Percentiles rank a stretch among this genome's conserved stretches.
Evolutionary conservation across 345 rosid genomes (phyloP).

Genomic region (Eucalyptus paniculata): DNA sequence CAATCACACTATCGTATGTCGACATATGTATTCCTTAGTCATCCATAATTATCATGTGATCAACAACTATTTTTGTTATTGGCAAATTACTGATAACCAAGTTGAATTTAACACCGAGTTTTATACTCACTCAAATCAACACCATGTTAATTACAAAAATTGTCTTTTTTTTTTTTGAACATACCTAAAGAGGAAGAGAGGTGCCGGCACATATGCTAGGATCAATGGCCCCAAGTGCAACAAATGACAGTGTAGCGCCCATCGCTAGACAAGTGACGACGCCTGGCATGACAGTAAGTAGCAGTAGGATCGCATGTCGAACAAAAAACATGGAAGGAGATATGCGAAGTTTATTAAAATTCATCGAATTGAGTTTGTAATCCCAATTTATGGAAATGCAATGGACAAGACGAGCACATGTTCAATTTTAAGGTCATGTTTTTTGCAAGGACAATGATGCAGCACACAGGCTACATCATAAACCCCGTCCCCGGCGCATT

Average conservation of each 20-base stretch:
- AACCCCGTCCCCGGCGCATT: background rate
- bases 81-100: no score
- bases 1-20: background rate
- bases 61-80: no score
- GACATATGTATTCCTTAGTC: no score
- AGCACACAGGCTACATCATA: background rate
- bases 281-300: background rate
- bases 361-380: background rate
- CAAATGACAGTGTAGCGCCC: background rate
- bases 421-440: background rate
- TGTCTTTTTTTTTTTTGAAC: accelerated
- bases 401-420: background rate
- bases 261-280: background rate
- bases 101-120: no score
- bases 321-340: background rate
- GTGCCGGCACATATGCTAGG: accelerated
- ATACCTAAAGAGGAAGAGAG: no score
- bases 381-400: background rate
- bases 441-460: background rate
- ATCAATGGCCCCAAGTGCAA: accelerated
- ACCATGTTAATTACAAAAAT: background rate
- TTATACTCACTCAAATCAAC: no score
- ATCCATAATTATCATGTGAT: no score
- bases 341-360: background rate
- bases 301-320: no score